Evolutionary conservation across 306 rosid genomes (phyloP).

Genomic region (Quercus rubra): DNA sequence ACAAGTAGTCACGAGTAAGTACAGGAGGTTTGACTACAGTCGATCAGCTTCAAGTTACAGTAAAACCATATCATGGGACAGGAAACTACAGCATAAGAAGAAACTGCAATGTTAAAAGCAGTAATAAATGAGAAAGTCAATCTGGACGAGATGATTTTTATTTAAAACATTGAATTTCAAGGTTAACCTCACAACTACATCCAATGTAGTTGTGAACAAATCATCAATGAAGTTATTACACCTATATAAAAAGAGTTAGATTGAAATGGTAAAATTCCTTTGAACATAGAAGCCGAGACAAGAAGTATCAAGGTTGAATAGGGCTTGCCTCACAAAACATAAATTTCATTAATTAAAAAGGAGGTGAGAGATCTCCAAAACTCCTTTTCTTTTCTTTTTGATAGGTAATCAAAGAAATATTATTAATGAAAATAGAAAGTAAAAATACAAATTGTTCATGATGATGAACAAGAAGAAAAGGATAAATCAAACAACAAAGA

Average conservation of each 20-base stretch:
- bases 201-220: neutral
- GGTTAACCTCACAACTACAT: neutral
- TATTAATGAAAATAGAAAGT: too few species aligned
- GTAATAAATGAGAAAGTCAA: neutral
- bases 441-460: too few species aligned
- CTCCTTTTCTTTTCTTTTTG: too few species aligned
- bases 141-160: neutral
- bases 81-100: neutral
- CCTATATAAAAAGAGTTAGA: neutral
- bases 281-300: too few species aligned
- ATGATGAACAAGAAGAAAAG: too few species aligned
- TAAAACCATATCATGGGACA: constrained; percentile 7
- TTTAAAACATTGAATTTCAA: neutral
- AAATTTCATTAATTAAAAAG: too few species aligned
- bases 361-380: too few species aligned
- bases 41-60: constrained; percentile 1
- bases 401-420: too few species aligned
- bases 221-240: neutral
- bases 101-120: neutral
- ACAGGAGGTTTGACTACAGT: constrained; percentile 23
- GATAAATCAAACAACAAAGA: too few species aligned
- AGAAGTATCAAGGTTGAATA: too few species aligned
- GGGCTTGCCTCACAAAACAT: too few species aligned
- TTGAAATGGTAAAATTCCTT: neutral
- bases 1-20: constrained; percentile 12